phyloP scores from a whole-genome alignment of 495 filamentous ascomycete species.

The Penicillium cataractarum region DNA sequence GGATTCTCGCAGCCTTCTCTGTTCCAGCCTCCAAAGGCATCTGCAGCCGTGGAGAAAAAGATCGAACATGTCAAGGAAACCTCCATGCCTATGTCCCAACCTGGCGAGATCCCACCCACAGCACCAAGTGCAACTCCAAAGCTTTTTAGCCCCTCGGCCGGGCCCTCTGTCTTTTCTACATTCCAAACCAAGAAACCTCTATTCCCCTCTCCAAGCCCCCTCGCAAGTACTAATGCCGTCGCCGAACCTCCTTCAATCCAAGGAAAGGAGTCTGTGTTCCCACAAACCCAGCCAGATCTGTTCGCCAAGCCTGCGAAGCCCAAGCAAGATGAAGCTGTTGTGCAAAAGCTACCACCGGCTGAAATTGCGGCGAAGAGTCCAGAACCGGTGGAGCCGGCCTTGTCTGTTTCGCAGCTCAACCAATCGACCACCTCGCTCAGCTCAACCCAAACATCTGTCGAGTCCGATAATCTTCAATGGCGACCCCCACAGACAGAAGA shows the following conservation, averaged over 20 bases:
- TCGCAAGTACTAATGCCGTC: neutral
- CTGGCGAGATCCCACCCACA: neutral
- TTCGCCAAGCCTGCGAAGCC: neutral
- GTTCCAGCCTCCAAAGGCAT: slow-evolving; percentile 3
- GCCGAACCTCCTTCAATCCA: neutral
- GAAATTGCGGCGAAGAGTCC: neutral
- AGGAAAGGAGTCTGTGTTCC: neutral
- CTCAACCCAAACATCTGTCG: neutral
- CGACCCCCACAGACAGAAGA: slow-evolving; percentile 11
- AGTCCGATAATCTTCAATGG: neutral
- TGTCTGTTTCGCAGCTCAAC: slow-evolving; percentile 4
- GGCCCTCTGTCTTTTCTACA: neutral
- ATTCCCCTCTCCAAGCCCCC: neutral
- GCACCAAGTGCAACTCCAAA: neutral
- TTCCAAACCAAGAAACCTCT: slow-evolving; percentile 1
- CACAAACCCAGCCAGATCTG: neutral
- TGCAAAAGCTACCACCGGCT: neutral
- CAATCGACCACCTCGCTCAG: neutral
- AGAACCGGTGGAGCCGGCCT: neutral
- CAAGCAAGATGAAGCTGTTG: neutral
- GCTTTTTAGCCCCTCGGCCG: neutral
- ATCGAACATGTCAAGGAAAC: neutral
- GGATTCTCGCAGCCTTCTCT: neutral
- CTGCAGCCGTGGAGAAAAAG: neutral
- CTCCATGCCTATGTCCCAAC: neutral